Evolutionary conservation across 306 rosid species (phyloP).

Genomic region (Vigna mungo): DNA sequence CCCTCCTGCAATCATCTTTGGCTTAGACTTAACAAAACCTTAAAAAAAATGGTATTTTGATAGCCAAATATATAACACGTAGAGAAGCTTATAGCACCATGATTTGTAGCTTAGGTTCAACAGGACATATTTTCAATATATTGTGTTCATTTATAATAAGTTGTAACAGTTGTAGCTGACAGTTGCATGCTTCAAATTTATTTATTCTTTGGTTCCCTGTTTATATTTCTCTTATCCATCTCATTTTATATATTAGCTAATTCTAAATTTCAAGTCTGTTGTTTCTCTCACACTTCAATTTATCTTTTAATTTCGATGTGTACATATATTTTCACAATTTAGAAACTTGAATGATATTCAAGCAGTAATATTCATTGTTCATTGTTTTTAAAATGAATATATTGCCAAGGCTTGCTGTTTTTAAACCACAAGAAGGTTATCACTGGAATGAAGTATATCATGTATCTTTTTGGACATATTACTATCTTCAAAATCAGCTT

Average conservation of each 20-base stretch:
- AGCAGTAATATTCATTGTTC: slow-evolving; percentile 29
- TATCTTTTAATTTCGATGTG: slow-evolving; percentile 9
- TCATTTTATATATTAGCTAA: slow-evolving; percentile 17
- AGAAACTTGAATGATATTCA: slow-evolving; percentile 26
- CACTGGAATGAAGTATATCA: slow-evolving; percentile 27
- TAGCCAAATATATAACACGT: too few species aligned
- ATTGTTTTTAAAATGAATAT: slow-evolving; percentile 17
- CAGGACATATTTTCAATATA: too few species aligned
- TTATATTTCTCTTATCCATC: slow-evolving; percentile 25
- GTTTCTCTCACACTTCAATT: slow-evolving; percentile 18
- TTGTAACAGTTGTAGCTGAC: background rate
- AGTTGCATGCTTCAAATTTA: background rate
- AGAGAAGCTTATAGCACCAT: too few species aligned
- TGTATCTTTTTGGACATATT: too few species aligned
- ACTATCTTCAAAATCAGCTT: too few species aligned
- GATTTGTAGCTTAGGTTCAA: too few species aligned
- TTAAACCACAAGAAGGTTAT: slow-evolving; percentile 12
- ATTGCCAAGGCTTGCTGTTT: slow-evolving; percentile 25
- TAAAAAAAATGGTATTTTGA: too few species aligned
- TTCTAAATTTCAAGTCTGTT: slow-evolving; percentile 13
- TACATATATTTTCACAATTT: slow-evolving; percentile 9
- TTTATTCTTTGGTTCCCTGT: slow-evolving; percentile 29
- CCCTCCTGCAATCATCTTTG: too few species aligned
- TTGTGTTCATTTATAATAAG: too few species aligned
- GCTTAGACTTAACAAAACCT: too few species aligned